Conservation (phyloP, 495 filamentous ascomycete species). For the Hypoxylon crocopeplum region DNA sequence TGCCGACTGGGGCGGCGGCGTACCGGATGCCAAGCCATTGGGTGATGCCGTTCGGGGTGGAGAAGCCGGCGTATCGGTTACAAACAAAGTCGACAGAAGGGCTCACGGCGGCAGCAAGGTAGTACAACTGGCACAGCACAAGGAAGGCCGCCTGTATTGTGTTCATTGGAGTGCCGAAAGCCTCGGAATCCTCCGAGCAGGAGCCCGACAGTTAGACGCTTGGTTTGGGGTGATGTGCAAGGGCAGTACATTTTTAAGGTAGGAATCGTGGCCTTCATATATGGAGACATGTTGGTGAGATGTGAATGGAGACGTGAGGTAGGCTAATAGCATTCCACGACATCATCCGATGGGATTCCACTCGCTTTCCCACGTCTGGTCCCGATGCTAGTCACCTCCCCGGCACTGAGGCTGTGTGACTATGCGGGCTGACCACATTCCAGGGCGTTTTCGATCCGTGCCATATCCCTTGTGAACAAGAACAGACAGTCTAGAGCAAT, state of each 20-base stretch:
- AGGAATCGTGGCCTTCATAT: constrained; percentile 23
- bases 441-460: constrained; percentile 7
- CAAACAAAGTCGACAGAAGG: constrained; percentile 34
- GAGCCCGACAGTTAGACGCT: constrained; percentile 6
- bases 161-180: constrained; percentile 20
- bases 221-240: constrained; percentile 7
- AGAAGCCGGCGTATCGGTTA: constrained; percentile 31
- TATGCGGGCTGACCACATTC: constrained; percentile 33
- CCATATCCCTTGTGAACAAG: constrained; percentile 2
- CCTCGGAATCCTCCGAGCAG: constrained; percentile 27
- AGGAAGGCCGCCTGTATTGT: constrained; percentile 16
- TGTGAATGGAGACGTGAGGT: constrained; percentile 3
- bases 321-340: constrained; percentile 26
- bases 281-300: neutral
- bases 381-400: constrained; percentile 11
- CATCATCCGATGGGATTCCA: constrained; percentile 28
- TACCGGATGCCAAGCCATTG: constrained; percentile 73
- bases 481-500: neutral
- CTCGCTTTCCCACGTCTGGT: constrained; percentile 2
- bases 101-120: constrained; percentile 14
- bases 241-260: constrained; percentile 1
- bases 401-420: constrained; percentile 24
- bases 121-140: constrained; percentile 30
- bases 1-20: constrained; percentile 64
- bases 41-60: constrained; percentile 50